Percentiles rank a stretch among this genome's conserved stretches.
These are phyloP conservation scores for Mrakia blollopis DNA, from an alignment of 768 basidiomycete genomes.

Conservation along the genomic window DNA sequence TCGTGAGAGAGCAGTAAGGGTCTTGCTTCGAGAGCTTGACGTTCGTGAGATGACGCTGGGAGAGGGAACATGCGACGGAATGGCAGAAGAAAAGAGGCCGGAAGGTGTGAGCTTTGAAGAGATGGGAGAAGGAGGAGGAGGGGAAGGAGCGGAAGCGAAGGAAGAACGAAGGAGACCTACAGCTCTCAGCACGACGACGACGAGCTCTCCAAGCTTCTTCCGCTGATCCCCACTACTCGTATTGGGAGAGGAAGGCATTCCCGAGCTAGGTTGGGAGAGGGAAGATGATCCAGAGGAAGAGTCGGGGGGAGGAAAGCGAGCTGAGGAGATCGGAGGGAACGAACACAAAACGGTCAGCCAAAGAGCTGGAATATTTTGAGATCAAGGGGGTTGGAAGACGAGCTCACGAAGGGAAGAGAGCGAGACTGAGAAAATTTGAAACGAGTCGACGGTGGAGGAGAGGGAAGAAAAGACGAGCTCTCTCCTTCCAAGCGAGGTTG, in stretches of 20 bases:
- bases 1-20: constrained; percentile 64
- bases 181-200: constrained; percentile 80
- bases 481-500: too few species aligned
- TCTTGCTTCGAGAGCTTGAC: constrained; percentile 88
- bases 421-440: not conserved
- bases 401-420: not conserved
- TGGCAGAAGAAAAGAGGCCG: not conserved
- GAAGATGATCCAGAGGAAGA: not conserved
- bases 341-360: not conserved
- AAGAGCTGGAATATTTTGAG: not conserved
- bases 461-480: not conserved
- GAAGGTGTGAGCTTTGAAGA: constrained; percentile 34
- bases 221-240: not conserved
- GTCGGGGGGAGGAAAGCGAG: not conserved
- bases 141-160: not conserved
- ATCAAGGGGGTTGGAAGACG: not conserved
- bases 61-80: constrained; percentile 10
- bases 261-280: not conserved
- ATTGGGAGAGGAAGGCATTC: not conserved
- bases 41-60: constrained; percentile 64
- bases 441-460: not conserved
- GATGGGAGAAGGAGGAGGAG: constrained; percentile 8
- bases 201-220: constrained; percentile 73
- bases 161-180: constrained; percentile 52
- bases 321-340: not conserved